Evolutionary conservation across 31 red algal genomes (phyloP).

Genomic region (Asparagopsis taxiformis): DNA sequence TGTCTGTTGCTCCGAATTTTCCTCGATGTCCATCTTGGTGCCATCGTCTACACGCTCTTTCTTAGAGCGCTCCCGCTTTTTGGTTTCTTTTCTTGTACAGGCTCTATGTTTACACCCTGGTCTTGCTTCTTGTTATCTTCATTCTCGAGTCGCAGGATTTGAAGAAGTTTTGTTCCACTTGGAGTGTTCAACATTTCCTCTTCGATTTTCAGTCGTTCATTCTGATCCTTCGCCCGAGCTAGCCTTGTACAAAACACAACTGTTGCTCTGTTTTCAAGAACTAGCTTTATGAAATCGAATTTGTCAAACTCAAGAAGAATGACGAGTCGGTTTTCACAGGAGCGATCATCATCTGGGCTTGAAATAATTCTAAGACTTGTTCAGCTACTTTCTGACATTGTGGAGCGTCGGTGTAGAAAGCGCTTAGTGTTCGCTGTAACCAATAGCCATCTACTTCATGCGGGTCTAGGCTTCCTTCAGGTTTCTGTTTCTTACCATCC

Average conservation of each 20-base stretch:
- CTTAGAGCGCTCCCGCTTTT: too few species aligned
- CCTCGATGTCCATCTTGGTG: too few species aligned
- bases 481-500: slow-evolving; percentile 4
- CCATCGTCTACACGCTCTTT: too few species aligned
- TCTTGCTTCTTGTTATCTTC: background rate
- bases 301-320: slow-evolving; percentile 78
- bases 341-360: slow-evolving; percentile 25
- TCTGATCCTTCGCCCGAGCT: slow-evolving; percentile 42
- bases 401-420: slow-evolving; percentile 37
- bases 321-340: slow-evolving; percentile 75
- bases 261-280: slow-evolving; percentile 66
- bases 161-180: slow-evolving; percentile 25
- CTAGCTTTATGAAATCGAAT: slow-evolving; percentile 68
- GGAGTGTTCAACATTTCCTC: slow-evolving; percentile 40
- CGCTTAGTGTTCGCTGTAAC: slow-evolving; percentile 64
- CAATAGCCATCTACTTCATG: slow-evolving; percentile 62
- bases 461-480: slow-evolving; percentile 19
- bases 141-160: background rate
- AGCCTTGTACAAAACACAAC: slow-evolving; percentile 55
- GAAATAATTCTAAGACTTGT: slow-evolving; percentile 50
- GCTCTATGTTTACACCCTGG: background rate
- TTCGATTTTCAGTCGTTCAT: slow-evolving; percentile 29
- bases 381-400: slow-evolving; percentile 65
- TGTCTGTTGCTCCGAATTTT: too few species aligned
- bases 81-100: background rate